Evolutionary conservation across 805 yeast genomes (phyloP).

Genomic region (Candida glaebosa): DNA sequence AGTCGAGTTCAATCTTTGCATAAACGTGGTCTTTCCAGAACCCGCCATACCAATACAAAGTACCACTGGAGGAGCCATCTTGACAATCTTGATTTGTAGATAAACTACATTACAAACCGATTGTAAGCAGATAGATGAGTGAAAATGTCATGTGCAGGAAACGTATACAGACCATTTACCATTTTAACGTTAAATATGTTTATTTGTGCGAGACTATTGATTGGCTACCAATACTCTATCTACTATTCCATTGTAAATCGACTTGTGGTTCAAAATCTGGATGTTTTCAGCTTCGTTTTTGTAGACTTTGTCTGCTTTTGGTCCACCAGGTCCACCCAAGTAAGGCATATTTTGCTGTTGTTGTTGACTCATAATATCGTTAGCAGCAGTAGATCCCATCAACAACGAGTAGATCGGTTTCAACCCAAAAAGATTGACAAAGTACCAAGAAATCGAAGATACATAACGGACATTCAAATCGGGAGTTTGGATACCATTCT

Average conservation of each 20-base stretch:
- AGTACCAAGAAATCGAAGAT: conserved; percentile 92
- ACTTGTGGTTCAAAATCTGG: conserved; percentile 53
- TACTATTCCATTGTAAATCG: conserved; percentile 57
- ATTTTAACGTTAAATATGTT: not conserved
- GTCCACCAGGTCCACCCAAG: conserved; percentile 54
- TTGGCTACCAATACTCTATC: conserved; percentile 41
- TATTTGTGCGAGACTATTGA: not conserved
- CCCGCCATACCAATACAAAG: conserved; percentile 51
- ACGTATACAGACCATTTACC: not conserved
- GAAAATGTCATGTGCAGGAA: not conserved
- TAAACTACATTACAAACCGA: not conserved
- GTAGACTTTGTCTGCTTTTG: conserved; percentile 62
- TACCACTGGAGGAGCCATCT: conserved; percentile 36
- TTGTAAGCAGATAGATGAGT: not conserved
- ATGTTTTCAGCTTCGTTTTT: conserved; percentile 70
- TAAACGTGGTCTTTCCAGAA: conserved; percentile 95
- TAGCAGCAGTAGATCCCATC: conserved; percentile 50
- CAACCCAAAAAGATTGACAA: conserved; percentile 81
- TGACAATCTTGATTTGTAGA: not conserved
- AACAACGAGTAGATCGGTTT: conserved; percentile 72
- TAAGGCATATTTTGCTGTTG: conserved; percentile 40
- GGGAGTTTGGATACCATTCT: conserved; percentile 77
- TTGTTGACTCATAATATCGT: conserved; percentile 40
- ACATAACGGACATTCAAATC: conserved; percentile 92
- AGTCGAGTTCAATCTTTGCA: conserved; percentile 92